These are phyloP conservation scores for Tubosaeta sp. DNA, from an alignment of 768 basidiomycete species.

Conservation along the genomic window DNA sequence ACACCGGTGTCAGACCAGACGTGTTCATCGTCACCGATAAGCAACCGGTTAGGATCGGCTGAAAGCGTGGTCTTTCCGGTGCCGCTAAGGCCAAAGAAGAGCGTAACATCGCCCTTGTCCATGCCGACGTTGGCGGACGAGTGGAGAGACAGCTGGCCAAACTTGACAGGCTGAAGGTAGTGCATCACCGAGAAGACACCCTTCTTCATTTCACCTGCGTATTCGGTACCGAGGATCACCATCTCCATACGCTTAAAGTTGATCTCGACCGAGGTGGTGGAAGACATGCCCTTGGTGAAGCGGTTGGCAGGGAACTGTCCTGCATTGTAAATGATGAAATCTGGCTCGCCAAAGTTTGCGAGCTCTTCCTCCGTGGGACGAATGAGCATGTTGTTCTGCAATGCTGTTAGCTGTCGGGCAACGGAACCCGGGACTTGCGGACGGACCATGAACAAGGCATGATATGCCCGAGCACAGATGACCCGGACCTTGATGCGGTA, in stretches of 20 bases:
- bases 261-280: slow-evolving; percentile 97
- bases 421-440: slow-evolving; percentile 6
- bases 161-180: slow-evolving; percentile 98
- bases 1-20: slow-evolving; percentile 99
- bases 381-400: slow-evolving; percentile 97
- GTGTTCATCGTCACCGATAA: slow-evolving; percentile 99
- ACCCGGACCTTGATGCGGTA: slow-evolving; percentile 99
- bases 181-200: slow-evolving; percentile 99
- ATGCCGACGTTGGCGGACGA: slow-evolving; percentile 96
- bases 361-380: slow-evolving; percentile 95
- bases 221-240: slow-evolving; percentile 98
- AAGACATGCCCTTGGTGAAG: slow-evolving; percentile 99
- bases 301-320: slow-evolving; percentile 99
- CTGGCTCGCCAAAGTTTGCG: slow-evolving; percentile 91
- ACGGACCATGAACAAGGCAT: slow-evolving; percentile 95
- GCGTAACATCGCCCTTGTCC: slow-evolving; percentile 85
- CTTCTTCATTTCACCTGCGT: slow-evolving; percentile 99
- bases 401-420: slow-evolving; percentile 1
- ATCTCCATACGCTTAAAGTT: slow-evolving; percentile 99
- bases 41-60: slow-evolving; percentile 87
- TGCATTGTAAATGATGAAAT: slow-evolving; percentile 99
- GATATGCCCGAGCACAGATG: slow-evolving; percentile 97
- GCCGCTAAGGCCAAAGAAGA: slow-evolving; percentile 98
- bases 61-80: slow-evolving; percentile 99
- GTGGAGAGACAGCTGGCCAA: slow-evolving; percentile 95